phyloP scores from a whole-genome alignment of 192 early-diverging fungal species.

The Paraglomus brasilianum region DNA sequence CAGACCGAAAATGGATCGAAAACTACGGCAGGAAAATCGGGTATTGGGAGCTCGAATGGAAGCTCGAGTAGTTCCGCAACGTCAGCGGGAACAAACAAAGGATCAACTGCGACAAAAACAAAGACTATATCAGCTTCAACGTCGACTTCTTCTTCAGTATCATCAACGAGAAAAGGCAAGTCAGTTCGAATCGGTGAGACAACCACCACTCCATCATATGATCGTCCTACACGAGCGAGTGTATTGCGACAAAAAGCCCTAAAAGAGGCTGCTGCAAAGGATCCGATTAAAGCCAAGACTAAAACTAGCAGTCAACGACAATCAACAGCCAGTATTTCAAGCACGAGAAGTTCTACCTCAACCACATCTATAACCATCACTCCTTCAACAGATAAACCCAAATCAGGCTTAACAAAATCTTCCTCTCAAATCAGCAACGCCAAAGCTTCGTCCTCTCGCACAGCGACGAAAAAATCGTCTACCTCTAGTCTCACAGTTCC shows the following conservation, averaged over 20 bases:
- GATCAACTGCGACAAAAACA: neutral
- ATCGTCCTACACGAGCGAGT: slow-evolving; percentile 28
- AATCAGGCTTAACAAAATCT: neutral
- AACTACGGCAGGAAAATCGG: no score
- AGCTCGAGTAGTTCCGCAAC: no score
- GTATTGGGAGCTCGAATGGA: no score
- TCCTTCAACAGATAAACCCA: neutral
- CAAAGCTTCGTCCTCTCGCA: no score
- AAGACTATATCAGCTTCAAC: neutral
- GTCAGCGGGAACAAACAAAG: no score
- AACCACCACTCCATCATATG: neutral
- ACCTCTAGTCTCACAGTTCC: neutral
- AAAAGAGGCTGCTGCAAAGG: slow-evolving; percentile 21
- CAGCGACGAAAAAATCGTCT: neutral
- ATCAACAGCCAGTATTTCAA: neutral
- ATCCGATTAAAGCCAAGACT: slow-evolving; percentile 22
- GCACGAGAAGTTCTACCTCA: neutral
- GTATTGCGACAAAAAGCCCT: slow-evolving; percentile 32
- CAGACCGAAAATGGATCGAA: no score
- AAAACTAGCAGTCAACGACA: neutral
- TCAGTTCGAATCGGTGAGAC: slow-evolving; percentile 19
- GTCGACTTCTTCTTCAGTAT: neutral
- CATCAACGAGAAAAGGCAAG: slow-evolving; percentile 16
- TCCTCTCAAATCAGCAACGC: no score
- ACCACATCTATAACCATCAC: neutral